A percentile compares a stretch with the other conserved stretches of the same genome.
phyloP scores from a whole-genome alignment of 2,329 filamentous ascomycete species.

The Chaetothyriales sp. region DNA sequence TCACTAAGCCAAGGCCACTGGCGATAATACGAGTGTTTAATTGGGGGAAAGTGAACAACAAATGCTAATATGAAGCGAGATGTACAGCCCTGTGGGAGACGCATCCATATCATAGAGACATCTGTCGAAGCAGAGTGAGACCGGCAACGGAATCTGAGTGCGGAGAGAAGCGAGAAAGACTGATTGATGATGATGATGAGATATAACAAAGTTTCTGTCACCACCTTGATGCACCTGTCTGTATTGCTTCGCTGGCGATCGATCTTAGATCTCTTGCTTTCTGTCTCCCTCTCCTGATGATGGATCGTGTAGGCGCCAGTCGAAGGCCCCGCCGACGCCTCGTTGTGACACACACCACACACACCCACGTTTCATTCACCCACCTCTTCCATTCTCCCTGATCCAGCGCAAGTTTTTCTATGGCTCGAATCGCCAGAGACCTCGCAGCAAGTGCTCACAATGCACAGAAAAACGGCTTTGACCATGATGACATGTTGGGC shows the following conservation, averaged over 20 bases:
- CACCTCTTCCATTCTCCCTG: too few species aligned
- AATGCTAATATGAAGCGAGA: too few species aligned
- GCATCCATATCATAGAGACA: not conserved
- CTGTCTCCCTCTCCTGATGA: not conserved
- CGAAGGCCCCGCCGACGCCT: not conserved
- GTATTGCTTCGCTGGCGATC: not conserved
- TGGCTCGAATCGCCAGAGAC: not conserved
- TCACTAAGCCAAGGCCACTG: slow-evolving; percentile 88
- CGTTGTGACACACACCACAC: too few species aligned
- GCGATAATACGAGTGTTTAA: slow-evolving; percentile 35
- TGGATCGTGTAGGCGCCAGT: not conserved
- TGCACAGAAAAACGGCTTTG: not conserved
- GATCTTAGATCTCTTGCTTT: not conserved
- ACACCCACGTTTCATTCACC: too few species aligned
- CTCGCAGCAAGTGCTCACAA: not conserved
- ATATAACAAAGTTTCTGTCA: not conserved
- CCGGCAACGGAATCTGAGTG: not conserved
- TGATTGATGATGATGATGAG: not conserved
- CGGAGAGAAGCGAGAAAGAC: not conserved
- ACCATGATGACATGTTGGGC: not conserved
- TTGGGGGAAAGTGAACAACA: too few species aligned
- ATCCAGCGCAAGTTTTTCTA: not conserved
- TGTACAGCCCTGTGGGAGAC: not conserved
- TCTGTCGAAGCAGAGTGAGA: not conserved
- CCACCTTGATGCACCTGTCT: not conserved